Conservation (phyloP, 352 stramenopile genomes). For the Pythium chondricola region DNA sequence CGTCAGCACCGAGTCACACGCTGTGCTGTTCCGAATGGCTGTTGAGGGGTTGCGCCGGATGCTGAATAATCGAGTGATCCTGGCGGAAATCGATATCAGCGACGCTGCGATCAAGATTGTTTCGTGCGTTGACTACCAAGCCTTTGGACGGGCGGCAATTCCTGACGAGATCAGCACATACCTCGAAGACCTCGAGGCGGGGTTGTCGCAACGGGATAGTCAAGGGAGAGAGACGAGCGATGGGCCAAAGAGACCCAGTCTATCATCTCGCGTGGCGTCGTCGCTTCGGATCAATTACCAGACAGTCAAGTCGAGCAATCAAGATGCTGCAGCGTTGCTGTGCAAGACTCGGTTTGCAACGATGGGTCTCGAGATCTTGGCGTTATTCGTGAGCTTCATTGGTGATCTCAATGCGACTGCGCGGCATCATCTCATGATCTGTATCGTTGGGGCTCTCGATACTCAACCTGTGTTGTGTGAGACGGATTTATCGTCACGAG, state of each 20-base stretch:
- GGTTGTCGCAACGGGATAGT: no score
- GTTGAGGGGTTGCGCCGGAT: conserved; percentile 64
- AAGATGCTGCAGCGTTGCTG: conserved; percentile 30
- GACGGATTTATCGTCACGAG: conserved; percentile 31
- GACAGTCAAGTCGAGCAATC: conserved; percentile 21
- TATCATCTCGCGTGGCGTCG: background rate
- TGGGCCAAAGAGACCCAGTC: background rate
- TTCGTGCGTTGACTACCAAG: conserved; percentile 75
- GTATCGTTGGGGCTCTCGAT: conserved; percentile 47
- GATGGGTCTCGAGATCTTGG: conserved; percentile 65
- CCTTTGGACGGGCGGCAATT: conserved; percentile 74
- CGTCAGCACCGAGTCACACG: conserved; percentile 66
- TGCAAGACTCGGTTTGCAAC: conserved; percentile 67
- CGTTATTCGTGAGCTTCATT: conserved; percentile 63
- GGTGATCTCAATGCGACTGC: conserved; percentile 30
- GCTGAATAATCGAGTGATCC: conserved; percentile 73
- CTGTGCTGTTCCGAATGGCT: conserved; percentile 66
- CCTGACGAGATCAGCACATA: conserved; percentile 34
- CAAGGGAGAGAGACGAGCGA: background rate
- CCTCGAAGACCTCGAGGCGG: conserved; percentile 10
- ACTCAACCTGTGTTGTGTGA: conserved; percentile 48
- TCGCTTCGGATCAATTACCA: conserved; percentile 11
- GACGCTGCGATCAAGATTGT: conserved; percentile 75
- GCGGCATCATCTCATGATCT: conserved; percentile 54
- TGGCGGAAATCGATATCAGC: conserved; percentile 81